Percentiles rank a stretch among this genome's conserved stretches.
These are phyloP conservation scores for Aristolochia contorta DNA, from an alignment of 164 flowering plant genomes.

Conservation along the genomic window DNA sequence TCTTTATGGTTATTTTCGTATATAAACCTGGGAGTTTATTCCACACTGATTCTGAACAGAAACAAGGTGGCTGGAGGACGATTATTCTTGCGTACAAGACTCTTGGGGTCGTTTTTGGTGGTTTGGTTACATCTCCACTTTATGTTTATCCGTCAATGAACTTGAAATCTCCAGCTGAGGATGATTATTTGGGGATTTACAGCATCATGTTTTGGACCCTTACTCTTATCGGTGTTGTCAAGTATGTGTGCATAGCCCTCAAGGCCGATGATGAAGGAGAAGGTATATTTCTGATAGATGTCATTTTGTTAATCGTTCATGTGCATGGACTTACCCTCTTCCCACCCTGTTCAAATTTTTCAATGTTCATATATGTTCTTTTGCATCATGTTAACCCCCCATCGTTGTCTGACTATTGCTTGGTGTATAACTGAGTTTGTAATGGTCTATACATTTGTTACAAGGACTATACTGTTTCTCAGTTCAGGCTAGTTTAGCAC, in stretches of 20 bases:
- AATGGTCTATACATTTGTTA: no score
- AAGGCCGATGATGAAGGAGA: slow-evolving; percentile 82
- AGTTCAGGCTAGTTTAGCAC: no score
- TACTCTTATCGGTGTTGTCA: slow-evolving; percentile 67
- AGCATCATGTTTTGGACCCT: slow-evolving; percentile 85
- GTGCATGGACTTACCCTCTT: no score
- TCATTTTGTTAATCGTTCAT: no score
- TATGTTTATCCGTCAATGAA: slow-evolving; percentile 83
- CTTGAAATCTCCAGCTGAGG: slow-evolving; percentile 55
- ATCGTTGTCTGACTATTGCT: no score
- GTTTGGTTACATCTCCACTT: slow-evolving; percentile 76
- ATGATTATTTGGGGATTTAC: slow-evolving; percentile 62
- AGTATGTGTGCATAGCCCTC: slow-evolving; percentile 59
- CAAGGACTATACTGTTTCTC: no score
- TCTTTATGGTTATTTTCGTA: background rate
- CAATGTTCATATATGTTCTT: no score
- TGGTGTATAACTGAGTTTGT: no score
- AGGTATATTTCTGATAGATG: slow-evolving; percentile 31
- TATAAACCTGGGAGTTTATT: no score
- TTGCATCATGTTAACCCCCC: no score
- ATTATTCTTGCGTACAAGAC: slow-evolving; percentile 58
- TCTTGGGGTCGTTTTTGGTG: slow-evolving; percentile 78
- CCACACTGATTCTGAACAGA: background rate
- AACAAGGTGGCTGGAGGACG: slow-evolving; percentile 16
- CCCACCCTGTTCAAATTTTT: no score